Evolutionary conservation across 2,329 filamentous ascomycete genomes (phyloP), one percentile per base, ranked within the genome.

Genomic region (Aspergillus sp.): DNA sequence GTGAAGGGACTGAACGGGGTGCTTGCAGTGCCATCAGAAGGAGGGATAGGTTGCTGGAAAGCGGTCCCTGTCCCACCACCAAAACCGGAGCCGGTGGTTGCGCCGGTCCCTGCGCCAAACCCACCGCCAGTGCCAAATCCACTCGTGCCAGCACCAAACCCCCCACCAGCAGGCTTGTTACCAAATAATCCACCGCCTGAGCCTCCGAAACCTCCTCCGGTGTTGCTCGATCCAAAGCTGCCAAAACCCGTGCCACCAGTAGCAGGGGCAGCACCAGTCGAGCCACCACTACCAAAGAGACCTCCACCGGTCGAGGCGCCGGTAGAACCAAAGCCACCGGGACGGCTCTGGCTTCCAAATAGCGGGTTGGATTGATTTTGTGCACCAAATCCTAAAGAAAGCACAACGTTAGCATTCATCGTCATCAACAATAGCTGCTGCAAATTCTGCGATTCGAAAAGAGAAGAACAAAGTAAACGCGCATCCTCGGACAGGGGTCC

Each of bases 1-100:
- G 62, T 66, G 40, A 64, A 69, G 4, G 70, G 56, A 43, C 58
- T 69, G 54, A 73, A 75, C 2, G 72, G 70, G 4, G 69, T 71
- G 45, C 63, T 59, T 28, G 67, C 71, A 8, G 73, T 75, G 44
- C 73, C 73, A 49, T 73, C 66, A 41, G 65, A 67, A 8, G 69
- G 60, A 45, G 71, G 63, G 32, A 69, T 55, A 26, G 60, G 57
- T 29, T 64, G 63, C 43, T 65, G 59, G 35, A 73, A 65, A 29
- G 72, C 70, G 40, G 70, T 70, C 12, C 71, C 71, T 35, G 63
- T 60, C 41, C 60, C 65, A 48, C 61, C 55, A 36, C 65, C 65
- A 51, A 65, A 65, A 12, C 57, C 60, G 12, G 19, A 19, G 19
- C 53, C 54, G 33, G 53, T 50, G 26, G 51, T 49, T 35, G 52